phyloP scores from a whole-genome alignment of 768 basidiomycete genomes.

The Royoungia palumana region DNA sequence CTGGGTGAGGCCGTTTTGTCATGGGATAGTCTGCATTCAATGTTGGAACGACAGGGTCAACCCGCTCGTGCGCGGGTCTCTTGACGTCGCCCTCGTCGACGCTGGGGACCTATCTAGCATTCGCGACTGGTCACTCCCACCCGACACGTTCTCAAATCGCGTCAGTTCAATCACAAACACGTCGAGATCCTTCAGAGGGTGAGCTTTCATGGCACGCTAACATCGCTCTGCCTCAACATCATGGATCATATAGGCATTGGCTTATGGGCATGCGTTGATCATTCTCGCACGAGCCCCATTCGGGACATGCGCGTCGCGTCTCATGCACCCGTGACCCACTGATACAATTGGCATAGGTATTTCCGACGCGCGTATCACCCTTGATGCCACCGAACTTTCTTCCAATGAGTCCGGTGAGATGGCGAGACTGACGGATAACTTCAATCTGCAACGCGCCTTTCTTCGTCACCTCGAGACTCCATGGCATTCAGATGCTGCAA shows the following conservation, averaged over 20 bases:
- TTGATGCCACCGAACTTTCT: slow-evolving; percentile 50
- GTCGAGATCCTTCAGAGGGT: too few species aligned
- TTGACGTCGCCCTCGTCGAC: slow-evolving; percentile 75
- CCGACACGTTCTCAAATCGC: slow-evolving; percentile 69
- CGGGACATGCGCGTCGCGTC: slow-evolving; percentile 62
- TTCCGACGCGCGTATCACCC: slow-evolving; percentile 73
- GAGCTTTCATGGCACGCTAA: slow-evolving; percentile 35
- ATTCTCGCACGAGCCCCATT: slow-evolving; percentile 62
- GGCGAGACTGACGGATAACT: slow-evolving; percentile 82
- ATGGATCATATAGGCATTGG: slow-evolving; percentile 56
- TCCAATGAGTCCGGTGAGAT: slow-evolving; percentile 44
- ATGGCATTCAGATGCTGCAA: slow-evolving; percentile 63
- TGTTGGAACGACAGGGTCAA: slow-evolving; percentile 44
- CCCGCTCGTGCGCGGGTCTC: slow-evolving; percentile 43
- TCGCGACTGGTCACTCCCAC: slow-evolving; percentile 42
- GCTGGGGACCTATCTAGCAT: slow-evolving; percentile 75
- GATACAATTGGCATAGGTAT: slow-evolving; percentile 53
- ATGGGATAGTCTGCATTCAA: neutral
- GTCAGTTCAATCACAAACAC: slow-evolving; percentile 83
- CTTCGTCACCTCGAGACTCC: too few species aligned
- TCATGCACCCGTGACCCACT: neutral
- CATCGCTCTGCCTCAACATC: slow-evolving; percentile 1
- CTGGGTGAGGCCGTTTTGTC: slow-evolving; percentile 52
- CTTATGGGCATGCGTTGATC: slow-evolving; percentile 78
- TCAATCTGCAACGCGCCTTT: too few species aligned